A percentile compares a stretch with the other conserved stretches of the same genome.
phyloP scores from a whole-genome alignment of 768 basidiomycete genomes.

The Panaeolus cyanescens region DNA sequence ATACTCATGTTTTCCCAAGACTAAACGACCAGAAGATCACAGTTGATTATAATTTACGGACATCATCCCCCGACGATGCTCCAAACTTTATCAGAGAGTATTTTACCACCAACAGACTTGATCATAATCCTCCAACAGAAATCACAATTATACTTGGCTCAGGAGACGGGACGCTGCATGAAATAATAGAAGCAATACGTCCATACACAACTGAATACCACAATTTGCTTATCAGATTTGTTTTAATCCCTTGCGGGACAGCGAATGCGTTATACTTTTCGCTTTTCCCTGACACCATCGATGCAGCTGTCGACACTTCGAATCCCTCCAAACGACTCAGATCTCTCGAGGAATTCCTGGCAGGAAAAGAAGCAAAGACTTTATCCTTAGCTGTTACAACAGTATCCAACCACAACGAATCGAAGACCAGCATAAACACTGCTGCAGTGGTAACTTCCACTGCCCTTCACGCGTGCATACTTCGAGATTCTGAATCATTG shows the following conservation, averaged over 20 bases:
- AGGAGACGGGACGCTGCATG: conserved; percentile 93
- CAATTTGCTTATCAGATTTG: conserved; percentile 39
- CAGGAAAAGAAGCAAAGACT: conserved; percentile 34
- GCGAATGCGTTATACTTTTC: conserved; percentile 90
- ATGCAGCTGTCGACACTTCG: background rate
- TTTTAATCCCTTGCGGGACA: conserved; percentile 78
- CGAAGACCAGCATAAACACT: conserved; percentile 21
- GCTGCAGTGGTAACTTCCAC: conserved; percentile 90
- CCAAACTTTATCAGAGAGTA: conserved; percentile 42
- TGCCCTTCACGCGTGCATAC: conserved; percentile 81
- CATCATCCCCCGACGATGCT: conserved; percentile 56
- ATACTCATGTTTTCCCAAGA: conserved; percentile 63
- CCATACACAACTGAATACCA: conserved; percentile 10
- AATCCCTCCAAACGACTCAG: conserved; percentile 47
- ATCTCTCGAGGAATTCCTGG: conserved; percentile 56
- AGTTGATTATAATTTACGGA: conserved; percentile 46
- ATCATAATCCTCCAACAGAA: conserved; percentile 3
- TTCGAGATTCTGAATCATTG: conserved; percentile 79
- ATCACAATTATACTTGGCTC: conserved; percentile 66
- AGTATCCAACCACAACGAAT: conserved; percentile 29
- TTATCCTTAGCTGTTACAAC: conserved; percentile 59
- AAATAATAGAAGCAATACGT: conserved; percentile 71
- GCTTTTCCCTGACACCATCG: conserved; percentile 56
- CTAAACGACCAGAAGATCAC: conserved; percentile 42
- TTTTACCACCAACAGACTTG: conserved; percentile 11